phyloP scores from a whole-genome alignment of 495 filamentous ascomycete genomes.

The Aspergillus nidulans region DNA sequence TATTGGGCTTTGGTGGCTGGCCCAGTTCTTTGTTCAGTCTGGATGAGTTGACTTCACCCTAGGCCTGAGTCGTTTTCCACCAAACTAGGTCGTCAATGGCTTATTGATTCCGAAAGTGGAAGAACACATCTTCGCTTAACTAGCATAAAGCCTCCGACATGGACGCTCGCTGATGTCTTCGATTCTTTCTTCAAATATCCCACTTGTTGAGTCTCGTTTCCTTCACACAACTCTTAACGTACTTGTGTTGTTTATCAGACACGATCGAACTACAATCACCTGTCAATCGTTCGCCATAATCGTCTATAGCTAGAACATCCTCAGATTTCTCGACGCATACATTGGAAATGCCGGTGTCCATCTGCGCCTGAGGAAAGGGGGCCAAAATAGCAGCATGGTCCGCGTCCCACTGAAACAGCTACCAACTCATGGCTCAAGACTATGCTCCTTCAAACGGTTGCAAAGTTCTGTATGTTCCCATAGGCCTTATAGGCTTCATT shows the following conservation, averaged over 20 bases:
- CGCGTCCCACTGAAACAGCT: slow-evolving; percentile 9
- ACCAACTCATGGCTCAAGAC: slow-evolving; percentile 22
- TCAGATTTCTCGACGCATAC: slow-evolving; percentile 3
- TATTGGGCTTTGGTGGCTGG: slow-evolving; percentile 15
- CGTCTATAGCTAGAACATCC: neutral
- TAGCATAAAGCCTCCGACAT: neutral
- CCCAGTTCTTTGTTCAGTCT: slow-evolving; percentile 22
- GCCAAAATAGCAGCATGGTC: slow-evolving; percentile 14
- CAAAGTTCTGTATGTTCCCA: slow-evolving; percentile 16
- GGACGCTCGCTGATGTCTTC: neutral
- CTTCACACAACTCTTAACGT: neutral
- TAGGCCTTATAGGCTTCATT: neutral
- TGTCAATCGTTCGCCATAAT: neutral
- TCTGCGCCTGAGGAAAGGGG: slow-evolving; percentile 11
- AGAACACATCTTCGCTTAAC: neutral
- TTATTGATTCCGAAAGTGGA: neutral
- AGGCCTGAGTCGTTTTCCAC: no score
- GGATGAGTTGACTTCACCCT: no score
- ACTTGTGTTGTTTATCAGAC: neutral
- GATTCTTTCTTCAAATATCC: neutral
- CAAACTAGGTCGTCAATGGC: no score
- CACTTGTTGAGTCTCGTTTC: neutral
- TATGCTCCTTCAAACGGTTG: slow-evolving; percentile 12
- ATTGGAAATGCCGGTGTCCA: slow-evolving; percentile 1
- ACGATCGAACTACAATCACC: neutral